Percentiles rank a stretch among this genome's conserved stretches.
phyloP scores from a whole-genome alignment of 2,329 filamentous ascomycete species.

The Trichothecium sympodiale region DNA sequence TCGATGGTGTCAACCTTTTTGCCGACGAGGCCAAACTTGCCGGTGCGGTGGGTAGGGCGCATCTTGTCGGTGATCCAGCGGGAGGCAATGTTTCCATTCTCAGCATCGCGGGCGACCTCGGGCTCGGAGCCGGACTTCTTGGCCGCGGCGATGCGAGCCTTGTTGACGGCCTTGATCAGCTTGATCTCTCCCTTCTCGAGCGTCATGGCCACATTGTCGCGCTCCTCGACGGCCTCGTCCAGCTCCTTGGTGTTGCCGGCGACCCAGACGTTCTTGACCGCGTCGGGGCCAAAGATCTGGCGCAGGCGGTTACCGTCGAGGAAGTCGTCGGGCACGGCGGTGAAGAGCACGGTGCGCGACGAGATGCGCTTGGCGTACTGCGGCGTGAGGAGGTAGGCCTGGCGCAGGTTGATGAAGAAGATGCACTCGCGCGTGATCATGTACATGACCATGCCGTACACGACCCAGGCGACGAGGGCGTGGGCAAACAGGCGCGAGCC shows the following conservation, averaged over 20 bases:
- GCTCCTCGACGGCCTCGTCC: slow-evolving; percentile 66
- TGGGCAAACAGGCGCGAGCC: slow-evolving; percentile 68
- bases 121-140: slow-evolving; percentile 16
- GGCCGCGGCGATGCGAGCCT: slow-evolving; percentile 21
- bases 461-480: slow-evolving; percentile 68
- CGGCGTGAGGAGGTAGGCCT: slow-evolving; percentile 80
- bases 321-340: slow-evolving; percentile 69
- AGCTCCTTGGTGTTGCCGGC: slow-evolving; percentile 62
- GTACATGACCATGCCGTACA: slow-evolving; percentile 79
- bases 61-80: slow-evolving; percentile 58
- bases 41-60: slow-evolving; percentile 57
- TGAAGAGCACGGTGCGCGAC: slow-evolving; percentile 82
- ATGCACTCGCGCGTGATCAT: slow-evolving; percentile 82
- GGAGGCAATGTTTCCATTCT: slow-evolving; percentile 54
- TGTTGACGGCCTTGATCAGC: slow-evolving; percentile 54
- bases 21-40: slow-evolving; percentile 54
- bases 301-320: slow-evolving; percentile 62
- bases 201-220: slow-evolving; percentile 63
- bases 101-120: slow-evolving; percentile 39
- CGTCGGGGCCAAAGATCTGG: slow-evolving; percentile 64
- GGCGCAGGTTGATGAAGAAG: slow-evolving; percentile 86
- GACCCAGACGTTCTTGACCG: slow-evolving; percentile 78
- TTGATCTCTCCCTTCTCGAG: slow-evolving; percentile 76
- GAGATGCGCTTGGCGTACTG: slow-evolving; percentile 79
- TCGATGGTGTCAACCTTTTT: slow-evolving; percentile 72